Evolutionary conservation across 805 yeast genomes (phyloP).

Genomic region (Lachancea meyersii): DNA sequence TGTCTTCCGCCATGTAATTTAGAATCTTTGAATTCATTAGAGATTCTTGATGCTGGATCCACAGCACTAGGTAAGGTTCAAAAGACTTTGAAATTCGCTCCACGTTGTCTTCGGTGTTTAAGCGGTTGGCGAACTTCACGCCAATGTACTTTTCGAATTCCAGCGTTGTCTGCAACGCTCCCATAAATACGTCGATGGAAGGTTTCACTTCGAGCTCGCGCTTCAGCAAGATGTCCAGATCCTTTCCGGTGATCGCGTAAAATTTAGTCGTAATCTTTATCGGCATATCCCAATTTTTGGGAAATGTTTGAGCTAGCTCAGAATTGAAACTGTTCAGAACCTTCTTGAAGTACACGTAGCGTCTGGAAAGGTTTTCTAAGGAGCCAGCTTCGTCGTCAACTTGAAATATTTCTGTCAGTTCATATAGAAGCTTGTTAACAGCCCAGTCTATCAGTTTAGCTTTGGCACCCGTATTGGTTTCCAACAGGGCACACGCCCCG

Average conservation of each 20-base stretch:
- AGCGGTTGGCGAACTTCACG: slow-evolving; percentile 48
- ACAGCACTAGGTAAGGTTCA: slow-evolving; percentile 76
- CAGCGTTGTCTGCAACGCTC: slow-evolving; percentile 65
- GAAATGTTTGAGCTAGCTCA: slow-evolving; percentile 51
- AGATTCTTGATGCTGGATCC: slow-evolving; percentile 82
- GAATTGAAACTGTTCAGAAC: slow-evolving; percentile 54
- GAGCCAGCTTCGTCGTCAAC: slow-evolving; percentile 90
- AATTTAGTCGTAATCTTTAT: slow-evolving; percentile 54
- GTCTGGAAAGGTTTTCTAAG: slow-evolving; percentile 73
- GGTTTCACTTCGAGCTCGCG: slow-evolving; percentile 38
- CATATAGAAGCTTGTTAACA: slow-evolving; percentile 60
- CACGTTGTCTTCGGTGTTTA: slow-evolving; percentile 14
- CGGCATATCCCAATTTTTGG: slow-evolving; percentile 65
- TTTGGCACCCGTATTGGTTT: slow-evolving; percentile 53
- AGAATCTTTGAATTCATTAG: slow-evolving; percentile 53
- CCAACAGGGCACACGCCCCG: slow-evolving; percentile 70
- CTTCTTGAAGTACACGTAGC: slow-evolving; percentile 77
- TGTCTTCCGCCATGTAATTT: slow-evolving; percentile 55
- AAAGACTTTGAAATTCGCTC: slow-evolving; percentile 56
- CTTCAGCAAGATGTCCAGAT: slow-evolving; percentile 50
- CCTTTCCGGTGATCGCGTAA: slow-evolving; percentile 62
- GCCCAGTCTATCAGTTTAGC: slow-evolving; percentile 68
- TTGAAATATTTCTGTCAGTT: slow-evolving; percentile 68
- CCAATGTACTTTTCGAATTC: slow-evolving; percentile 77
- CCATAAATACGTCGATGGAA: slow-evolving; percentile 60